Evolutionary conservation across 1,284 basidiomycete species (phyloP), one percentile per base, ranked within the genome.

Genomic region (Dichomitus squalens): DNA sequence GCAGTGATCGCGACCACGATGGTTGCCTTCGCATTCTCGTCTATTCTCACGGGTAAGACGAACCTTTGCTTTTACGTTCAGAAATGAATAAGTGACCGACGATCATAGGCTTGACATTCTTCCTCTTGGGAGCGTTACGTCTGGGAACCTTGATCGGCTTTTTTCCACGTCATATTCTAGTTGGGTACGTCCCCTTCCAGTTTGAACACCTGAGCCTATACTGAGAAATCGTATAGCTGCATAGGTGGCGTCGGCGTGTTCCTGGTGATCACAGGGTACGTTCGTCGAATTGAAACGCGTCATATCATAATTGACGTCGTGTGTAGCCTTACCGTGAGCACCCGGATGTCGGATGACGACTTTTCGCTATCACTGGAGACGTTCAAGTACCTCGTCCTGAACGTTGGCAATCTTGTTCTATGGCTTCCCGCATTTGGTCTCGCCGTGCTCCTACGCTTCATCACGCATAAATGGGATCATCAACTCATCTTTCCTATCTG

Each of bases 241-340:
- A 98, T 99, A 43, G 96, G 96, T 11, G 96, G 96, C 23, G 94
- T 99, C 23, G 96, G 96, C 12, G 86, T 92, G 14, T 99, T 99
- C 74, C 79, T 99, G 39, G 85, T 96, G 50, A 79, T 90, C 66
- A 97, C 94, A 1, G 95, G 94, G 88, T 91, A 64, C 57, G 80
- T 72, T 18, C 31, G 20, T 35, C 33, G 16, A 20, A 1, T 9
- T 7, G 3, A 6, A 16, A 14, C 7, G 8, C n/a, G 29, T 18
- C 7, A 4, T 33, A 9, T 16, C 6, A 20, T 16, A 5, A 29
- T 29, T 46, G n/a, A 33, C 27, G 44, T 16, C 29, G 11, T 27
- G 16, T 27, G 51, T 40, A 92, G 90, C 3, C 77, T 98, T 35
- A 88, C 93, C 23, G 93, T 98, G 25, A 87, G 90, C 64, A 87